Evolutionary conservation across 1,284 basidiomycete genomes (phyloP).

Genomic region (Kwoniella shivajii): DNA sequence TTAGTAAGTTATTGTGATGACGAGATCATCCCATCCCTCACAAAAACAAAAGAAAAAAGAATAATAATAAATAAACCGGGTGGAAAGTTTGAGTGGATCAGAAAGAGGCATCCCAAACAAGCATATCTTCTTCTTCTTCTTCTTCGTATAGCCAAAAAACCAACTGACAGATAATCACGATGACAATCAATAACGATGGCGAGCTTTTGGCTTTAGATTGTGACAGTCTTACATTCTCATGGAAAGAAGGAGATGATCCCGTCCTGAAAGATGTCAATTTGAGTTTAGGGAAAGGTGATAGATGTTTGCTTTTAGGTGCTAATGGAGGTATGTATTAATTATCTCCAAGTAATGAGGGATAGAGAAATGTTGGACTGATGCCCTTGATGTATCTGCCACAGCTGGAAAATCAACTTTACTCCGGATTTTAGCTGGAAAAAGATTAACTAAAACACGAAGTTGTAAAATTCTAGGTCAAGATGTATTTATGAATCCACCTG

Average conservation of each 20-base stretch:
- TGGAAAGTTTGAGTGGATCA: no score
- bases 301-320: conserved; percentile 84
- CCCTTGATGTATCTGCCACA: conserved; percentile 30
- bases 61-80: no score
- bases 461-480: conserved; percentile 76
- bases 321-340: conserved; percentile 70
- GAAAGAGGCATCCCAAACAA: no score
- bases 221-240: conserved; percentile 65
- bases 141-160: no score
- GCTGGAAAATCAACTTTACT: conserved; percentile 95
- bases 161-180: no score
- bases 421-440: conserved; percentile 91
- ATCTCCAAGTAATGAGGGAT: not conserved
- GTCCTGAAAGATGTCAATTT: conserved; percentile 70
- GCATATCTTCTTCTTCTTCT: no score
- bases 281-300: conserved; percentile 68
- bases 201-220: conserved; percentile 59
- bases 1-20: no score
- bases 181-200: not conserved
- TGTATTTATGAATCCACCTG: conserved; percentile 69
- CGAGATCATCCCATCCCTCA: no score
- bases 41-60: no score
- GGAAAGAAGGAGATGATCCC: conserved; percentile 54
- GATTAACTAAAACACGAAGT: conserved; percentile 68
- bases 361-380: not conserved